Percentiles rank a stretch among this genome's conserved stretches.
phyloP scores from a whole-genome alignment of 805 yeast species.

The Metschnikowia lochheadii region DNA sequence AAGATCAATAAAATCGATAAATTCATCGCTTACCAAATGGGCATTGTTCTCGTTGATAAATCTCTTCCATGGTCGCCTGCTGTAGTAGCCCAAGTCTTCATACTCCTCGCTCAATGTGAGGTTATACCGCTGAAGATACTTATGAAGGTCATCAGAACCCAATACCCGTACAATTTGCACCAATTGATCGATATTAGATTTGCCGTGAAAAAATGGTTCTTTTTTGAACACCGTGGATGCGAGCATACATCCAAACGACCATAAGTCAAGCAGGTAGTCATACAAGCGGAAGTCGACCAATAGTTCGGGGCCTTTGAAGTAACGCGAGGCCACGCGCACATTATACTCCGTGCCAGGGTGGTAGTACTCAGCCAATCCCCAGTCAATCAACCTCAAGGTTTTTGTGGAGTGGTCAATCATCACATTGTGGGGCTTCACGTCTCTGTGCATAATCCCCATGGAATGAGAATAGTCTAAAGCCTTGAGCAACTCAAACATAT shows the following conservation, averaged over 20 bases:
- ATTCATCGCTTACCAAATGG: conserved; percentile 48
- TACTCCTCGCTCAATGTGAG: conserved; percentile 71
- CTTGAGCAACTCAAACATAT: conserved; percentile 74
- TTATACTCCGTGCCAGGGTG: conserved; percentile 87
- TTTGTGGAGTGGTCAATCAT: conserved; percentile 78
- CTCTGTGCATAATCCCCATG: conserved; percentile 93
- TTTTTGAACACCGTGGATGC: conserved; percentile 85
- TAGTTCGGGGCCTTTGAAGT: conserved; percentile 89
- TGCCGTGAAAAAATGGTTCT: conserved; percentile 91
- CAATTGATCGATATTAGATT: conserved; percentile 85
- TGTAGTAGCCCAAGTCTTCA: conserved; percentile 68
- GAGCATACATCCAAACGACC: conserved; percentile 91
- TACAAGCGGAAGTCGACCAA: conserved; percentile 77
- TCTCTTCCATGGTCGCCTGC: conserved; percentile 62
- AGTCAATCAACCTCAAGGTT: conserved; percentile 73
- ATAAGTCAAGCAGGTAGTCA: conserved; percentile 83
- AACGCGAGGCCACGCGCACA: conserved; percentile 87
- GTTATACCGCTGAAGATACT: conserved; percentile 64
- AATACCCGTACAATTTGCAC: conserved; percentile 85
- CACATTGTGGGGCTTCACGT: conserved; percentile 89
- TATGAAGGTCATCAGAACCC: conserved; percentile 73
- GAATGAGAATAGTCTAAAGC: conserved; percentile 89
- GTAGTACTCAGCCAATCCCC: conserved; percentile 94
- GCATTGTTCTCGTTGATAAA: conserved; percentile 55
- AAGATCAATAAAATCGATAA: conserved; percentile 67